Percentiles rank a stretch among this genome's conserved stretches.
phyloP scores from a whole-genome alignment of 306 rosid genomes.

The Rosa lucieae region DNA sequence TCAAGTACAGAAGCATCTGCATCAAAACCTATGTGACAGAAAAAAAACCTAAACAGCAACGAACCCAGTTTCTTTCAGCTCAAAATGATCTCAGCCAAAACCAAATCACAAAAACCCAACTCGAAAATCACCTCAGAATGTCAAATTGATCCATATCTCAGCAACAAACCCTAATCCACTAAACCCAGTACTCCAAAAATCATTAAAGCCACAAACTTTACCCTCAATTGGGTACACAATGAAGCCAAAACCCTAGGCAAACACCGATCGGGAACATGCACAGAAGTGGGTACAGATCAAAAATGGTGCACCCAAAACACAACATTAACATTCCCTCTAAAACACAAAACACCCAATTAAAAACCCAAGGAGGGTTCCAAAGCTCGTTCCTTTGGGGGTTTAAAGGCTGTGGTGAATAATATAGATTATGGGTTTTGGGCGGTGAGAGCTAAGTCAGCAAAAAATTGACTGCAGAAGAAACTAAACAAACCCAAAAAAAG shows the following conservation, averaged over 20 bases:
- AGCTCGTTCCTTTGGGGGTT: slow-evolving; percentile 23
- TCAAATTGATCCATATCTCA: slow-evolving; percentile 18
- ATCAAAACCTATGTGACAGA: slow-evolving; percentile 13
- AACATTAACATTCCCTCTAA: slow-evolving; percentile 25
- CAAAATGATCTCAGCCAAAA: slow-evolving; percentile 6
- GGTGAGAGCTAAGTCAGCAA: slow-evolving; percentile 50
- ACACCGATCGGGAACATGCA: slow-evolving; percentile 49
- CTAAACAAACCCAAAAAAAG: neutral
- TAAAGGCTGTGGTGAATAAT: slow-evolving; percentile 4
- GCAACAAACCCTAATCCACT: slow-evolving; percentile 43
- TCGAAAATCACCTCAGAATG: neutral
- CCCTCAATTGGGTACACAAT: slow-evolving; percentile 27
- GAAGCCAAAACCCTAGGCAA: slow-evolving; percentile 53
- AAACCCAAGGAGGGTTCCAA: slow-evolving; percentile 38
- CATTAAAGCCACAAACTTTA: slow-evolving; percentile 38
- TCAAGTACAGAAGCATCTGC: slow-evolving; percentile 8
- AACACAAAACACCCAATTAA: slow-evolving; percentile 17
- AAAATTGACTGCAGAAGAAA: slow-evolving; percentile 42
- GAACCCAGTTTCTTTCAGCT: neutral
- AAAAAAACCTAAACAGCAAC: slow-evolving; percentile 8
- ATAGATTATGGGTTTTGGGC: slow-evolving; percentile 17
- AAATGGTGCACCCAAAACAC: slow-evolving; percentile 34
- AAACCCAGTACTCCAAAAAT: slow-evolving; percentile 37
- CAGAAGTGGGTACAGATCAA: slow-evolving; percentile 22
- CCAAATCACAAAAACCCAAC: slow-evolving; percentile 7